Evolutionary conservation across 345 rosid species (phyloP).

Genomic region (Noccaea bulbosa): DNA sequence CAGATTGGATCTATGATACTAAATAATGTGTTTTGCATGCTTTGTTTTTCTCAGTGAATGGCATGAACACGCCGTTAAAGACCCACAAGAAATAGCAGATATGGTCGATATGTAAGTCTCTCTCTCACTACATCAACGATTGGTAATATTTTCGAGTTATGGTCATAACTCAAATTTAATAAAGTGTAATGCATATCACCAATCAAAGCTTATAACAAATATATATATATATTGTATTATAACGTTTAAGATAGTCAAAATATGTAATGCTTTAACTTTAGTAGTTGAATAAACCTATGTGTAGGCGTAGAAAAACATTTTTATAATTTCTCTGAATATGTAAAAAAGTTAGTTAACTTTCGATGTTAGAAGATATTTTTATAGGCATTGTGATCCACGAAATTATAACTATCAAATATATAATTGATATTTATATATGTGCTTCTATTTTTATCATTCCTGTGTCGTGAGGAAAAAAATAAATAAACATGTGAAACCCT

Average conservation of each 20-base stretch:
- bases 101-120: conserved; percentile 73
- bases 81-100: conserved; percentile 70
- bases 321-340: background rate
- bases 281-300: background rate
- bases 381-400: background rate
- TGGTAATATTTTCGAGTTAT: no score
- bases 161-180: no score
- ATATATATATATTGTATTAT: conserved; percentile 27
- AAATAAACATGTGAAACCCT: conserved; percentile 32
- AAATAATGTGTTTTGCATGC: conserved; percentile 18
- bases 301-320: conserved; percentile 3
- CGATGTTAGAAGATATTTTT: background rate
- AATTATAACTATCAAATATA: background rate
- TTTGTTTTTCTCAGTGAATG: conserved; percentile 42
- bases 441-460: background rate
- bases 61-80: conserved; percentile 61
- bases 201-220: no score
- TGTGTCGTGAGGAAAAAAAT: conserved; percentile 3
- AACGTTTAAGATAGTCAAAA: conserved; percentile 31
- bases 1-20: conserved; percentile 31
- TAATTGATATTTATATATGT: background rate
- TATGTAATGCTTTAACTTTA: conserved; percentile 21
- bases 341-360: background rate
- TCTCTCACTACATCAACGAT: background rate
- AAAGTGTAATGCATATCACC: no score